phyloP scores from a whole-genome alignment of 2,329 filamentous ascomycete species.

The Cercospora berteroae region DNA sequence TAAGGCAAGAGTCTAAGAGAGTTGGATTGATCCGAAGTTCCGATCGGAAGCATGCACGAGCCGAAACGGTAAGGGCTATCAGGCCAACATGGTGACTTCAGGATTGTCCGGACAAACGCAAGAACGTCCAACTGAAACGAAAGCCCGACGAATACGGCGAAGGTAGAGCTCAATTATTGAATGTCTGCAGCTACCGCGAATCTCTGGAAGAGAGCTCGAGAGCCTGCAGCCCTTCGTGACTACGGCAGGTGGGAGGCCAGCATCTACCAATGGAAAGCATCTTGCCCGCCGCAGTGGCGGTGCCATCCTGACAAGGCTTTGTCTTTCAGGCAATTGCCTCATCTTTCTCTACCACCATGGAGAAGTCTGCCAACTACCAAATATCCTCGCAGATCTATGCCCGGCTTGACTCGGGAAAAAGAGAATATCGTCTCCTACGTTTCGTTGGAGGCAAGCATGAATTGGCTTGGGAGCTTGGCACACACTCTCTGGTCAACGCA shows the following conservation, averaged over 20 bases:
- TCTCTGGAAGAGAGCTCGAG: no score
- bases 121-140: neutral
- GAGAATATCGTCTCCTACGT: constrained; percentile 4
- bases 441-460: constrained; percentile 2
- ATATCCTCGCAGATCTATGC: neutral
- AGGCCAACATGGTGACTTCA: neutral
- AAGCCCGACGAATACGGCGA: neutral
- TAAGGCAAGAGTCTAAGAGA: neutral
- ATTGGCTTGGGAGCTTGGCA: constrained; percentile 9
- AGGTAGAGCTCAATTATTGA: neutral
- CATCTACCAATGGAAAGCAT: no score
- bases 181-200: no score
- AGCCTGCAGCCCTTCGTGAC: neutral
- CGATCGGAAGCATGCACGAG: neutral
- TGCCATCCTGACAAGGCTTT: no score
- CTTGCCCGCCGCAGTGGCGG: no score
- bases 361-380: neutral
- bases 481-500: neutral
- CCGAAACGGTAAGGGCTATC: neutral
- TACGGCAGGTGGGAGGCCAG: neutral
- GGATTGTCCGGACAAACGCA: neutral
- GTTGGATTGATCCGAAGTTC: neutral
- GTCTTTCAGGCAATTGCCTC: no score
- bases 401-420: neutral
- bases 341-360: neutral